A percentile compares a stretch with the other conserved stretches of the same genome.
Evolutionary conservation across 441 rosid genomes (phyloP).

Genomic region (Mallotus japonicus): DNA sequence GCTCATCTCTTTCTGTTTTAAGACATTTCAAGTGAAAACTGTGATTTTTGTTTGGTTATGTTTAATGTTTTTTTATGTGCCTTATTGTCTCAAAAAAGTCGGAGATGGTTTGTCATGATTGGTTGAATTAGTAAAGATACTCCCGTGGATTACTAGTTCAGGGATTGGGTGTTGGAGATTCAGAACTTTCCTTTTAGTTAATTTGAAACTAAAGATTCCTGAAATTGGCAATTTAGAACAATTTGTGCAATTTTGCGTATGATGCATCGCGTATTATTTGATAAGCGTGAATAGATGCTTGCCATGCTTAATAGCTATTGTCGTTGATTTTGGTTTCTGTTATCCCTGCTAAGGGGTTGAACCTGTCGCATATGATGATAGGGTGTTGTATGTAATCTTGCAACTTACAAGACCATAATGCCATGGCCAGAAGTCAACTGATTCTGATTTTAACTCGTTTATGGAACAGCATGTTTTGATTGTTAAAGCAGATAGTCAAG

Average conservation of each 20-base stretch:
- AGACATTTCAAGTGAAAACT: slow-evolving; percentile 32
- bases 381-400: no score
- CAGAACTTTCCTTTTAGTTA: not conserved
- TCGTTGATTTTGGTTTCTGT: not conserved
- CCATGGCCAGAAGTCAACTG: no score
- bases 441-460: no score
- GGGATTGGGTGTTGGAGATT: slow-evolving; percentile 23
- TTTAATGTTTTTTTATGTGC: slow-evolving; percentile 30
- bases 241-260: not conserved
- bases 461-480: no score
- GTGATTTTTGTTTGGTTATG: slow-evolving; percentile 26
- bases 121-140: slow-evolving; percentile 29
- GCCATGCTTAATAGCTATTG: not conserved
- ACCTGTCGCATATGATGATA: no score
- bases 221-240: not conserved
- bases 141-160: slow-evolving; percentile 6
- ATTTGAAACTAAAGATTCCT: not conserved
- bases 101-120: slow-evolving; percentile 30
- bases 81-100: slow-evolving; percentile 24
- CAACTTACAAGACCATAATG: no score
- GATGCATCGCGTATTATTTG: not conserved
- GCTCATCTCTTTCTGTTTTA: slow-evolving; percentile 29
- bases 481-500: no score
- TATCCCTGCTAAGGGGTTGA: no score
- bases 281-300: no score